Base-by-base conservation (phyloP, 148 eudicot genomes). In the Dysphania ambrosioides region DNA sequence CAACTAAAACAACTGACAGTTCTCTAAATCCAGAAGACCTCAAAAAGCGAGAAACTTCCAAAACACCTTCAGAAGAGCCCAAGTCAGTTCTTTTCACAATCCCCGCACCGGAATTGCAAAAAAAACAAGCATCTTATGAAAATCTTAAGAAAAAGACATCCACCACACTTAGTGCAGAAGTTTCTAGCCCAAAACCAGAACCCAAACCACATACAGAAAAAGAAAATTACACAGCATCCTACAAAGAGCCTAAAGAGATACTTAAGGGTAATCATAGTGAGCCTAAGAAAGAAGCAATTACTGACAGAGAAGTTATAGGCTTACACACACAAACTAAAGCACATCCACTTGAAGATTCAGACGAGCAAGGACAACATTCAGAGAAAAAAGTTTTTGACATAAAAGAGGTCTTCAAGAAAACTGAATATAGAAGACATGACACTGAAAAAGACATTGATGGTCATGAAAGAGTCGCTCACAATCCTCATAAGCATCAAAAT, bases 31-130 rank as follows among this genome's bases (percentile, higher is more conserved):
- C 64, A 55, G 36, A 75, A 71, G 66, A 75, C 35, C 57, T 71
- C 23, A 68, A 27, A 68, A 75, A 72, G 51, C 44, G 36, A 32
- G 72, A 66, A 36, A 53, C 3, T 59, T 63, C 73, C 70, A 79
- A 66, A 55, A 67, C 75, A 64, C 56, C 66, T 8, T 31, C 83
- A 35, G 70, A 61, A 53, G 80, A 86, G 34, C 19, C 77, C 31
- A 72, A 35, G 61, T 57, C 35, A 11, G 44, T 38, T 47, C 44
- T 12, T 35, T 18, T 1, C 35, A 57, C 73, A 42, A 24, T 53
- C 71, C 53, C 76, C 63, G 27, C 30, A 9, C 24, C 30, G 44
- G 23, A 58, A 59, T 59, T 72, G 63, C 44, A 32, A 49, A 63
- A 31, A 53, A 79, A 73, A 21, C 67, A 34, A 5, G 49, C 31